A percentile compares a stretch with the other conserved stretches of the same genome.
phyloP scores from a whole-genome alignment of 331 rosid species.

The Erythrophleum ivorense region DNA sequence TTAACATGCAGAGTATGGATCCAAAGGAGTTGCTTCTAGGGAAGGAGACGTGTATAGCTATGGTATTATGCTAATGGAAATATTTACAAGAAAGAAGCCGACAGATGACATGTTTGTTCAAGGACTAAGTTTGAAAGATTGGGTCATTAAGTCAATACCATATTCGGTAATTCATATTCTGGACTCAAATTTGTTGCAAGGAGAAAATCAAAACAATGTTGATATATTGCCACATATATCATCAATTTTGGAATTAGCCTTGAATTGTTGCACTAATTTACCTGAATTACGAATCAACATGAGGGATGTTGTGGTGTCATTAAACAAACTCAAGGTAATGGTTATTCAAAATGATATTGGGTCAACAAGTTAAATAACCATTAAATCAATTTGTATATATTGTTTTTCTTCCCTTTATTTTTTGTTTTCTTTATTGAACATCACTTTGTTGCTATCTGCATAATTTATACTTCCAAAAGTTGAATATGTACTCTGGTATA shows the following conservation, averaged over 20 bases:
- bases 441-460: too few relatives aligned
- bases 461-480: too few relatives aligned
- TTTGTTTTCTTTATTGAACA: too few relatives aligned
- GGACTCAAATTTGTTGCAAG: neutral
- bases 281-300: conserved; percentile 23
- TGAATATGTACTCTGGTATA: too few relatives aligned
- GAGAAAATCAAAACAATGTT: neutral
- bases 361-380: too few relatives aligned
- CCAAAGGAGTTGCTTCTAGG: neutral
- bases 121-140: neutral
- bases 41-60: conserved; percentile 42
- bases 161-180: neutral
- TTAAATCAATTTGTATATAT: too few relatives aligned
- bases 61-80: conserved; percentile 46
- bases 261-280: neutral
- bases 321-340: too few relatives aligned
- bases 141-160: conserved; percentile 26
- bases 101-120: neutral
- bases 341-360: too few relatives aligned
- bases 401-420: too few relatives aligned
- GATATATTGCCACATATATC: neutral
- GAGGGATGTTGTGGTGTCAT: neutral
- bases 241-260: neutral
- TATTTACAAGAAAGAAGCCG: conserved; percentile 30
- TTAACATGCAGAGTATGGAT: conserved; percentile 12